These are phyloP conservation scores for Lithospermum erythrorhizon DNA, from an alignment of 257 asterid species.

Conservation along the genomic window DNA sequence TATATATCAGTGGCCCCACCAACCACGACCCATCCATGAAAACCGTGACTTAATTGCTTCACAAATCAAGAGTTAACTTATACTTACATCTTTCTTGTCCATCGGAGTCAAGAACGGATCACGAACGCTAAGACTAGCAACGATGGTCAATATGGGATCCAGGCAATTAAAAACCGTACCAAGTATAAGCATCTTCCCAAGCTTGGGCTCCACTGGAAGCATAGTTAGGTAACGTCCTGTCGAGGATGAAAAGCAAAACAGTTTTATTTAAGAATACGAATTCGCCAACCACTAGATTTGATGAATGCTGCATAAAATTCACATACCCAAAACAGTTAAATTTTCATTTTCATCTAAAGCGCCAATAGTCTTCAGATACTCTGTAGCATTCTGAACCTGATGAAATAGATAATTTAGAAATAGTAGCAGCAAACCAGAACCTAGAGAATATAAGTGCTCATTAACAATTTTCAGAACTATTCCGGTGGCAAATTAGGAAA, in stretches of 20 bases:
- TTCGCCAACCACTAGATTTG: conserved; percentile 12
- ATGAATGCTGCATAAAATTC: conserved; percentile 6
- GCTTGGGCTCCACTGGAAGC: conserved; percentile 98
- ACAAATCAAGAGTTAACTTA: conserved; percentile 3
- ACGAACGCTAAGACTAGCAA: conserved; percentile 84
- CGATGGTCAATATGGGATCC: conserved; percentile 86
- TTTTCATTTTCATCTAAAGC: conserved; percentile 86
- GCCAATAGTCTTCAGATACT: conserved; percentile 75
- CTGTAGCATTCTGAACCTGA: conserved; percentile 91
- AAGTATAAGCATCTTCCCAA: conserved; percentile 90
- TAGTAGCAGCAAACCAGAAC: too few species aligned
- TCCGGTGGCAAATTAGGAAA: neutral
- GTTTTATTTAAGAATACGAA: conserved; percentile 9
- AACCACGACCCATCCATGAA: too few species aligned
- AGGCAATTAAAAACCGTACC: conserved; percentile 83
- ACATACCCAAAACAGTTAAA: conserved; percentile 72
- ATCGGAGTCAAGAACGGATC: conserved; percentile 88
- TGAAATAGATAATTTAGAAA: conserved; percentile 6
- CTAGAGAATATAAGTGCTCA: neutral
- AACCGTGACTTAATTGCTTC: neutral
- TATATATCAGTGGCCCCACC: too few species aligned
- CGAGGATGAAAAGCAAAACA: conserved; percentile 16
- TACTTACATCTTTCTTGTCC: conserved; percentile 91
- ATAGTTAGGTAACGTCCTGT: conserved; percentile 77
- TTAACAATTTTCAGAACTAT: neutral